phyloP scores from a whole-genome alignment of 306 rosid species.

The Citrullus colocynthis region DNA sequence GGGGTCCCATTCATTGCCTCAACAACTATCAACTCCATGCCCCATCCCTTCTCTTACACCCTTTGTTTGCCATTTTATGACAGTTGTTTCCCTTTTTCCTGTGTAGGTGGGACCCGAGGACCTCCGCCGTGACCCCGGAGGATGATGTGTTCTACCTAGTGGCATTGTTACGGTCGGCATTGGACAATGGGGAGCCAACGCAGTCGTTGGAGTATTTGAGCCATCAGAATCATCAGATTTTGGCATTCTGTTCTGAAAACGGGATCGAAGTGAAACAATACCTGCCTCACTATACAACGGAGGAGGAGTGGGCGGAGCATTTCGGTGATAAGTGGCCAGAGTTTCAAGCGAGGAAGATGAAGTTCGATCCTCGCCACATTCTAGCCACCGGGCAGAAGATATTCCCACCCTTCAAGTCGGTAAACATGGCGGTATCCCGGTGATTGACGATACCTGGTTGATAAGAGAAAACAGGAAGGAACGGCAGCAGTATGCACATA shows the following conservation, averaged over 20 bases:
- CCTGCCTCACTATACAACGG: constrained; percentile 72
- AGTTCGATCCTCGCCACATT: constrained; percentile 65
- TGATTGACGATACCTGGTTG: neutral
- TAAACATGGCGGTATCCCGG: constrained; percentile 1
- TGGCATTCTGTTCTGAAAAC: constrained; percentile 52
- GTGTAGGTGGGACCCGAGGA: constrained; percentile 75
- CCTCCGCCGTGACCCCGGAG: constrained; percentile 72
- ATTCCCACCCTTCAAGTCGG: constrained; percentile 23
- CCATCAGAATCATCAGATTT: constrained; percentile 65
- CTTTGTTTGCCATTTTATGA: neutral
- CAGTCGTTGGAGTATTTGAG: constrained; percentile 47
- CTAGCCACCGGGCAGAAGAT: constrained; percentile 86
- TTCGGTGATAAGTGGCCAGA: constrained; percentile 78
- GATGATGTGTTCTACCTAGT: constrained; percentile 87
- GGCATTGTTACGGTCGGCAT: constrained; percentile 76
- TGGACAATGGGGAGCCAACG: constrained; percentile 39
- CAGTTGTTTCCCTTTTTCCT: neutral
- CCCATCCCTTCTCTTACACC: neutral
- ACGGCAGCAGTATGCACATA: neutral
- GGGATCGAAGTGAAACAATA: constrained; percentile 67
- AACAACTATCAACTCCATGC: neutral
- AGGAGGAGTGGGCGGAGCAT: constrained; percentile 74
- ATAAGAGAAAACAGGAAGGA: neutral
- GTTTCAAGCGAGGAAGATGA: constrained; percentile 48
- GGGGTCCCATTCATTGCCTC: constrained; percentile 1